Base-by-base conservation (phyloP, 1,139 yeast genomes). In the Pneumocystis wakefieldiae region DNA sequence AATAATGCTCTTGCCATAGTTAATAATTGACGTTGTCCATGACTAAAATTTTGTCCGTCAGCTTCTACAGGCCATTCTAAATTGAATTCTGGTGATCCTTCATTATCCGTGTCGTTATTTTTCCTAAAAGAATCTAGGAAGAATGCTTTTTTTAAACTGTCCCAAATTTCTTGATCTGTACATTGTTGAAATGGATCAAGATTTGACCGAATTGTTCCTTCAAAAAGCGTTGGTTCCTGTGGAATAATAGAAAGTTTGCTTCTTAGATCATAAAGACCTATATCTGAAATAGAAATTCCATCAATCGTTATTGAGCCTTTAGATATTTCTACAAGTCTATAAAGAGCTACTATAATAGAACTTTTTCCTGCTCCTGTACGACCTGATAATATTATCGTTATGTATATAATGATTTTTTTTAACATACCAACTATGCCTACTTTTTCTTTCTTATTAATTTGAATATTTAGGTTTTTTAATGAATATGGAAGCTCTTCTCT, bases 151-250 rank as follows among this genome's bases (percentile, higher is more conserved):
- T 48, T 12, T 24, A 48, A 24, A 24, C 55, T 48, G 24, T 24
- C 32, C 97, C 97, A 92, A 39, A 92, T 78, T 68, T 86, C 84
- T 32, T 84, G 88, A 71, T 89, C 96, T 2, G 82, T 78, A 72
- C 80, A 84, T 61, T 75, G 76, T 48, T 80, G 76, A 2, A 87
- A 84, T 35, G 98, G 98, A 73, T 92, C 98, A 70, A 92, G 80
- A 73, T 92, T 92, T 59, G 88, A 86, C 70, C 96, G 81, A 60
- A 92, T 78, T 0, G 95, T 81, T 48, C 98, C 98, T 76, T 90
- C 92, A 72, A 92, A 90, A 2, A 91, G 95, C 74, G 92, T 97
- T 0, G 97, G 87, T 72, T 92, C 98, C 74, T 92, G 98, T 1
- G 98, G 98, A 70, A 92, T 92, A 68, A 92, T 92, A 0, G 96